Evolutionary conservation across 441 rosid species (phyloP), one percentile per base, ranked within the genome.

Genomic region (Raphanus hybrid): DNA sequence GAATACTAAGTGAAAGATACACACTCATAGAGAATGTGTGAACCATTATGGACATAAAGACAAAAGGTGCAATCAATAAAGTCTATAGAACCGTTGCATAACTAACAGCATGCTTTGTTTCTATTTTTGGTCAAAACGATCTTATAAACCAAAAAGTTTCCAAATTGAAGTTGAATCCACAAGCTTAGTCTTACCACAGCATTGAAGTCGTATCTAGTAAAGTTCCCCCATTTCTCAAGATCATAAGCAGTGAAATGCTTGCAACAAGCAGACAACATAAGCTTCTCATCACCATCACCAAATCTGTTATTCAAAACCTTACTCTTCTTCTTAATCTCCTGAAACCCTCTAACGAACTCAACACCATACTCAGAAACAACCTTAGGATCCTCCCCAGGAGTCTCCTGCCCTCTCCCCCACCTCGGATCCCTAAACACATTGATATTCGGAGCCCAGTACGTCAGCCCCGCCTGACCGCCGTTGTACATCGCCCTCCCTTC

Each of bases 401-500:
- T 88, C 81, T 90, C 94, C 73, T 90, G 94, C 63, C 92, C 92
- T 69, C 94, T 86, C 1, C 94, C 92, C 94, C 94, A 88, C 59
- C 94, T 86, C 37, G 92, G 94, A 69, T 90, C 94, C 77, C 92
- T 85, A 57, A 88, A 90, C 73, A 90, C 81, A 58, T 88, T 90
- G 43, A 90, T 80, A 74, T 85, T 88, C 1, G 94, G 94, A 6
- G 92, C 94, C 94, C 94, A 87, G 61, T 80, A 87, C 3, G 91
- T 86, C 85, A 90, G 77, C 80, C 91, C 91, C 66, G 91, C 89
- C 79, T 88, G 92, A 8, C 92, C 90, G 37, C 43, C 77, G 26
- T 87, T 88, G 72, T 88, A 85, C 91, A 90, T 90, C 7, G 92
- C 91, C 69, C 88, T 74, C 34, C 77, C 94, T 80, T 90, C 94